Percentiles rank a stretch among this genome's conserved stretches.
phyloP scores from a whole-genome alignment of 1,284 basidiomycete species.

The Polyporus tsugae region DNA sequence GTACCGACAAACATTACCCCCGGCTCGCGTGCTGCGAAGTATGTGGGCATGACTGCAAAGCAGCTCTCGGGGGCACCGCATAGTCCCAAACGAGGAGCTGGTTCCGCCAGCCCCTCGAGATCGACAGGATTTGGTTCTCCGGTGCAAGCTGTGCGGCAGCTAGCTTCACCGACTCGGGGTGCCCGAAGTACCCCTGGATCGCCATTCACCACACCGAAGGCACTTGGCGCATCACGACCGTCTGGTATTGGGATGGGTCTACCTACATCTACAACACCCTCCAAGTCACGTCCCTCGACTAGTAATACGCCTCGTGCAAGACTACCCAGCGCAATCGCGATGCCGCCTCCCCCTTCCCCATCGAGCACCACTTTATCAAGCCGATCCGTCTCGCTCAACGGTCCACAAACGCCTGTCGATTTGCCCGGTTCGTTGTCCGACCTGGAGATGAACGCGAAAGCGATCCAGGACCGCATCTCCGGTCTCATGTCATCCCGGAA shows the following conservation, averaged over 20 bases:
- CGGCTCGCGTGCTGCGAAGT: constrained; percentile 86
- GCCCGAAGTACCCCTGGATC: constrained; percentile 43
- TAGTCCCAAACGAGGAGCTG: constrained; percentile 41
- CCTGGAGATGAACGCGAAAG: constrained; percentile 47
- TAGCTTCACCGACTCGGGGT: constrained; percentile 47
- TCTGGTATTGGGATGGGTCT: constrained; percentile 49
- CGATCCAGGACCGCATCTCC: constrained; percentile 61
- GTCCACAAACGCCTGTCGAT: constrained; percentile 36
- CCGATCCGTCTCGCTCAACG: constrained; percentile 46
- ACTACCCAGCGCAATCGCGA: constrained; percentile 76
- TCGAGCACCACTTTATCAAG: constrained; percentile 40
- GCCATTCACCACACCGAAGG: constrained; percentile 71
- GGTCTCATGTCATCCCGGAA: constrained; percentile 47
- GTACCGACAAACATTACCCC: constrained; percentile 63
- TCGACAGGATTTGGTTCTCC: constrained; percentile 43
- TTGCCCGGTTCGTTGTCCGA: constrained; percentile 37
- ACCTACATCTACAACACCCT: constrained; percentile 49
- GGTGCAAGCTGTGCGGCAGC: constrained; percentile 33
- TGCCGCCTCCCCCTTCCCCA: constrained; percentile 81
- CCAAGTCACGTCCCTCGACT: constrained; percentile 56
- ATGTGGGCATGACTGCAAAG: constrained; percentile 83
- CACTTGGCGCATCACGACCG: constrained; percentile 48
- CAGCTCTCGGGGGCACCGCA: constrained; percentile 58
- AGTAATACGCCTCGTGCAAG: constrained; percentile 64
- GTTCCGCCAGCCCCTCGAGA: constrained; percentile 48